Conservation (phyloP, 2,329 filamentous ascomycete species). For the Aspergillus carbonarius region DNA sequence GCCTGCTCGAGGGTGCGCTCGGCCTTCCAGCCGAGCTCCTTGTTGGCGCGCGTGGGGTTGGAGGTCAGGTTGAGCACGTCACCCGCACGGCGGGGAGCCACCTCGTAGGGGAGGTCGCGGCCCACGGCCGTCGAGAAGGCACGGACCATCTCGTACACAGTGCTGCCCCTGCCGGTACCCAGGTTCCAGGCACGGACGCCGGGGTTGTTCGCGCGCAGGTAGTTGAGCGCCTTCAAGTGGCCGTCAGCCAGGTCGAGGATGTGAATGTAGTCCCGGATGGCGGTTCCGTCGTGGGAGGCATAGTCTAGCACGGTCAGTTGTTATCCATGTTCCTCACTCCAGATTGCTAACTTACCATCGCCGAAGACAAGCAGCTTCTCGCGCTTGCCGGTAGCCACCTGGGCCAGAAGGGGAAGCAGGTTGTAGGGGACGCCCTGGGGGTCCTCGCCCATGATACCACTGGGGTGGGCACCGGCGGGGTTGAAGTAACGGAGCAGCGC, state of each 20-base stretch:
- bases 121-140: conserved; percentile 88
- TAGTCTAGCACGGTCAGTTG: conserved; percentile 64
- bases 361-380: conserved; percentile 95
- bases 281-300: conserved; percentile 50
- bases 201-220: conserved; percentile 58
- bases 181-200: conserved; percentile 96
- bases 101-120: conserved; percentile 79
- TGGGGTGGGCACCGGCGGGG: conserved; percentile 90
- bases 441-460: conserved; percentile 96
- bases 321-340: background rate
- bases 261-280: conserved; percentile 74
- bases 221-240: conserved; percentile 68
- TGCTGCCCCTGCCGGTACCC: conserved; percentile 90
- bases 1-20: conserved; percentile 87
- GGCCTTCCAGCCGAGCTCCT: conserved; percentile 90
- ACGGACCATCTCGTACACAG: conserved; percentile 95
- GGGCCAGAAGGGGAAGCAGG: conserved; percentile 86
- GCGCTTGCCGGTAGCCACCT: conserved; percentile 92
- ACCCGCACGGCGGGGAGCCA: conserved; percentile 76
- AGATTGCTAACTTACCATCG: conserved; percentile 62
- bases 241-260: conserved; percentile 53
- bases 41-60: conserved; percentile 81
- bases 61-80: conserved; percentile 95
- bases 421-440: conserved; percentile 95
- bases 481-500: conserved; percentile 97